Base-by-base conservation (phyloP, 2,329 filamentous ascomycete genomes). In the Exophiala spinifera region DNA sequence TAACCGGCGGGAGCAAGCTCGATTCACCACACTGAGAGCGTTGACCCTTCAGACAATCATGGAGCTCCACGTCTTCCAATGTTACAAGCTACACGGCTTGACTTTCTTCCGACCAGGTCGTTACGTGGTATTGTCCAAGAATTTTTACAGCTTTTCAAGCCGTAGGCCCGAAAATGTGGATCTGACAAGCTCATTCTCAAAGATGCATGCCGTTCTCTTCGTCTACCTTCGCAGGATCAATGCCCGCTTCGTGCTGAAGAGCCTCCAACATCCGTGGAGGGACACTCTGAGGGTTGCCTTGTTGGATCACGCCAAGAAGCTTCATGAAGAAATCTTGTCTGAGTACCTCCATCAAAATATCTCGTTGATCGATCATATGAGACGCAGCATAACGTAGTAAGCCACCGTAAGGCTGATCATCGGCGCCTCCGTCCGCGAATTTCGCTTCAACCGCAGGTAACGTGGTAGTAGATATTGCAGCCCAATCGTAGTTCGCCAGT, bases 401-500 rank as follows among this genome's bases (percentile, higher is more conserved):
- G 15, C 62, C 61, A 17, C 61, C 61, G 40, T 49, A 60, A 13
- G 59, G 57, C 33, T 60, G 55, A 19, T 42, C 46, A 20, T 46
- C 47, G n/a, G 3, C 49, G 14, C 61, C 57, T 6, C 65, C 59
- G 11, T 67, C 54, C 3, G 67, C 64, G 55, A 68, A 76, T 33
- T 59, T 56, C 4, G 51, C 42, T 61, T 85, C 83, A 2, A 84
- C 68, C 2, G 81, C 76, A 1, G 74, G 63, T 28, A 78, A 68
- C 55, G 83, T 79, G 4, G 78, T 74, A 10, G 69, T 71, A 4
- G 76, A 72, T 23, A 85, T 72, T 1, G 75, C 69, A 45, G 73
- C 71, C 79, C 81, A 85, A 61, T 82, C 77, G 60, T 85, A 66
- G 1, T 67, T 68, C 3, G 76, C 80, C 6, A 79, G 73, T 52